Percentiles rank a stretch among this genome's conserved stretches.
These are phyloP conservation scores for Plectranthus barbatus DNA, from an alignment of 257 asterid genomes.

Conservation along the genomic window DNA sequence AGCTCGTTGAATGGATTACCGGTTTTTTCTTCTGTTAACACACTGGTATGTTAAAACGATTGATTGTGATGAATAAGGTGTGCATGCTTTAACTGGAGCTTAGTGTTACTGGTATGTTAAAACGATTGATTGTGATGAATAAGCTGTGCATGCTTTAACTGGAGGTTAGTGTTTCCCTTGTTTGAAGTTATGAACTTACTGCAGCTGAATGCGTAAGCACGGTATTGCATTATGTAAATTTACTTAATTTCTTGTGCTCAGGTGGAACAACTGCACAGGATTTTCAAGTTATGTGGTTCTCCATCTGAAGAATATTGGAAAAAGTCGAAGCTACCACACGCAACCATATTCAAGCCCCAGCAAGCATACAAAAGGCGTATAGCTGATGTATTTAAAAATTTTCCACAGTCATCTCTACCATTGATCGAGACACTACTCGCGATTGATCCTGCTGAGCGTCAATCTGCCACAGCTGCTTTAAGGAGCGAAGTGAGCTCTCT, in stretches of 20 bases:
- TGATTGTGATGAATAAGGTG: too few relatives aligned
- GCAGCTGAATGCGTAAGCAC: neutral
- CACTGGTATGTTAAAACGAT: too few relatives aligned
- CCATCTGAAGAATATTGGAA: constrained; percentile 59
- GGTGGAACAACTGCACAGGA: constrained; percentile 62
- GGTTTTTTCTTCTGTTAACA: neutral
- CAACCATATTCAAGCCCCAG: constrained; percentile 40
- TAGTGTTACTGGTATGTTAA: too few relatives aligned
- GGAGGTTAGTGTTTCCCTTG: neutral
- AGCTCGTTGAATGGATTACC: neutral
- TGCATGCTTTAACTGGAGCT: neutral
- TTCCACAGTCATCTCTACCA: constrained; percentile 35
- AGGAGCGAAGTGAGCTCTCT: constrained; percentile 34
- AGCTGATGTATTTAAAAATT: constrained; percentile 35
- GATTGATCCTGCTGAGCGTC: constrained; percentile 42
- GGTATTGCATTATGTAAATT: neutral
- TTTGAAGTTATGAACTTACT: neutral
- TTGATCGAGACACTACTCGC: constrained; percentile 41
- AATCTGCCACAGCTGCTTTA: constrained; percentile 46
- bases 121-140: too few relatives aligned
- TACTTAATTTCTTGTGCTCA: constrained; percentile 12
- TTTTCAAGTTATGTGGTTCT: constrained; percentile 61
- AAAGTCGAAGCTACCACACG: constrained; percentile 37
- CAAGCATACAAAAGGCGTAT: constrained; percentile 40
- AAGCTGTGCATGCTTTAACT: too few relatives aligned